Evolutionary conservation across 371 early-diverging fungal genomes (phyloP), one percentile per base, ranked within the genome.

Genomic region (Mucor mucedo): DNA sequence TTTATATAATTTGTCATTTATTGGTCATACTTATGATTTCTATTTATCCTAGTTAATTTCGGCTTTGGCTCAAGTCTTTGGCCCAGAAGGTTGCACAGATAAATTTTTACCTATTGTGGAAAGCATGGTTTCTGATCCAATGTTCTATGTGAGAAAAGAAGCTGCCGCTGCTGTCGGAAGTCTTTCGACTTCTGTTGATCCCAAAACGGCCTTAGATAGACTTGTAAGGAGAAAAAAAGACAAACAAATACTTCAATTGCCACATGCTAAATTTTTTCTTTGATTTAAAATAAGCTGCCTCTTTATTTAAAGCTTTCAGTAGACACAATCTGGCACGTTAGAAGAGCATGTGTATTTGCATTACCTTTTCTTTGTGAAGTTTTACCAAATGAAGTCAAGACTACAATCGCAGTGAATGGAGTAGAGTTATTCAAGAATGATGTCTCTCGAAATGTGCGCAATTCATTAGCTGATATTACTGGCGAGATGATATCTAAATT

Each of bases 121-220:
- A 60, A 63, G 62, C 38, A 65, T 82, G 58, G 70, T 72, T n/a
- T 56, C 59, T 11, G 76, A 77, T 49, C 62, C 62, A n/a, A 70
- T 78, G 48, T 82, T 84, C 58, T 84, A 80, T 52, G 82, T 84
- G 1, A 76, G 82, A 70, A 84, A 84, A 64, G 84, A 84, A 59
- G 80, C 77, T 10, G 82, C 77, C 2, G 66, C 69, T n/a, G 78
- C 82, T 3, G 44, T 84, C 33, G 82, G 82, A 32, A 73, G 75
- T 21, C 53, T 82, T 21, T 75, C 75, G 28, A 52, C 62, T 44
- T 61, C 73, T 10, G 73, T 79, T 10, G 47, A 55, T 32, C 74
- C 70, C 33, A 45, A 66, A 0, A 66, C 73, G 4, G 62, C 70
- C 3, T 59, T 75, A 32, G 61, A 71, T 6, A 68, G 59, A 58